Evolutionary conservation across 164 flowering plant species (phyloP), one percentile per base, ranked within the genome.

Genomic region (Magnolia sinica): DNA sequence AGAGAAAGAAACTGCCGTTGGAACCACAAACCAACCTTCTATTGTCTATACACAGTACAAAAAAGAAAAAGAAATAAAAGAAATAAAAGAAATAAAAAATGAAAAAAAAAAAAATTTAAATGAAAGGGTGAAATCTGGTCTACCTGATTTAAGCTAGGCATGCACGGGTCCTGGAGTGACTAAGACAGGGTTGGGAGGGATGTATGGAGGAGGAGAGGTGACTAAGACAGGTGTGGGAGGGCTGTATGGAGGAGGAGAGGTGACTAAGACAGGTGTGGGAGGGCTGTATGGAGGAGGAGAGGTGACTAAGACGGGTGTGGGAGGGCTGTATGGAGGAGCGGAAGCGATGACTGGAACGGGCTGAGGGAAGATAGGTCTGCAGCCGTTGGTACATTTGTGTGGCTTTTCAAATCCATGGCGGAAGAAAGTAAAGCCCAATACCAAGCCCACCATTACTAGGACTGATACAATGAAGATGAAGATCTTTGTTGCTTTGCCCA

Each of bases 401-500:
- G 79, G n/a, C 72, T 87, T 89, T 19, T 73, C 84, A 74, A 27
- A 18, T 73, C 72, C 68, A 75, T 81, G 91, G 24, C 82, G 85
- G 20, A 91, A 52, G 19, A 87, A 45, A 2, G 85, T 85, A 74
- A 93, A 87, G 52, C 95, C 98, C 66, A 93, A 45, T 67, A 90
- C 76, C 7, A 93, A 82, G 14, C 93, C 98, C 7, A 80, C 71
- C 63, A 90, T 85, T 0, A 85, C 89, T 2, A 90, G 79, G 16
- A 82, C 86, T 4, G 90, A 82, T 19, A 92, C 87, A 1, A 91
- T 83, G 91, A 89, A 88, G 77, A 94, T 89, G 89, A 94, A 94
- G 88, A 92, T 94, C 96, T 91, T 93, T 72, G 98, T 91, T 22
- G 98, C 98, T 81, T 93, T 93, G 8, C 98, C 96, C 74, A 94